Evolutionary conservation across 2,329 filamentous ascomycete genomes (phyloP), one percentile per base, ranked within the genome.

Genomic region (Diaporthe vaccinii): DNA sequence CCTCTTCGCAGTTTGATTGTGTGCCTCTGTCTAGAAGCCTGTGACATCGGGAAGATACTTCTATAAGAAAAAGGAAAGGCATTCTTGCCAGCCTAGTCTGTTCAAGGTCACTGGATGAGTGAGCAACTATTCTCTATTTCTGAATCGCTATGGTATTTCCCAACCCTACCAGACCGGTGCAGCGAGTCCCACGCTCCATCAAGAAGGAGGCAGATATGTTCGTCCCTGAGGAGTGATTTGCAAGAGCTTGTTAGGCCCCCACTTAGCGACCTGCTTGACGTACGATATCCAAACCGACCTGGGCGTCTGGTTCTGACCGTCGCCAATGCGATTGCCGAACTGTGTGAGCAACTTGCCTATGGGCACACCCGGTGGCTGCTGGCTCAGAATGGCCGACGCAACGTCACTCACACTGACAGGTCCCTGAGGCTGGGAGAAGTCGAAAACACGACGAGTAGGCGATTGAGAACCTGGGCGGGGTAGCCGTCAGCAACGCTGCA

Each of bases 221-320:
- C 65, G 34, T 25, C 65, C 65, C 49, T 51, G 65, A 22, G 65
- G 65, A 20, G 65, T 83, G 9, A 81, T 78, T 22, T 81, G 83
- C 70, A 90, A 79, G 22, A 90, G 83, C 82, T 91, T 93, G 75
- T 92, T 89, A 0, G 85, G 78, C 1, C 86, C 88, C 80, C 89
- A 91, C 20, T 85, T 84, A 1, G 89, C 87, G 51, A 90, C 85
- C 49, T 87, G 85, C 81, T 89, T 91, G 17, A 93, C 90, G 74
- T 93, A 80, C 73, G 86, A 84, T 76, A 93, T 89, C 87, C 91
- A 93, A 36, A 90, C 87, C 46, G 84, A 83, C 78, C 87, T 88
- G 5, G 84, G 84, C 80, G 90, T 90, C 79, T 88, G 85, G 6
- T 87, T 86, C 7, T 87, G 86, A 9, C 85, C 84, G 31, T 89